Conservation (phyloP, 768 basidiomycete species). For the Leccinum fibrillosum region DNA sequence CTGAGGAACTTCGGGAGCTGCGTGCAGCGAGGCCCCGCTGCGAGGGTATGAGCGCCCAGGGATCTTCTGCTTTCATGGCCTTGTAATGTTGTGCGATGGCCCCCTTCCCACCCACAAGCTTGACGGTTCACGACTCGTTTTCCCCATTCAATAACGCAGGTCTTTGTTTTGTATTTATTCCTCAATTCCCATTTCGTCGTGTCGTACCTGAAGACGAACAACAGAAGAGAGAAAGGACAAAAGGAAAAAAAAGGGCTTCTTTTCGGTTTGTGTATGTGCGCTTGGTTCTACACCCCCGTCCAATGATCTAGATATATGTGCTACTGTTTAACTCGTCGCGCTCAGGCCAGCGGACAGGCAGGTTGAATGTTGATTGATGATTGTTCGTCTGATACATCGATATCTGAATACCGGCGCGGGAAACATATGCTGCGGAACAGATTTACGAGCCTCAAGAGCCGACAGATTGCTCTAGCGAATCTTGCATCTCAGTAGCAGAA, state of each 20-base stretch:
- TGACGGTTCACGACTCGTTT: neutral
- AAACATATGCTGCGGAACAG: neutral
- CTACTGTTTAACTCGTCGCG: neutral
- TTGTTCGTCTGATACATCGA: neutral
- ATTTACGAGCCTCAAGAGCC: neutral
- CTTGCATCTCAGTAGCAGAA: neutral
- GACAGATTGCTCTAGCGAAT: neutral
- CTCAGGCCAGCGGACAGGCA: neutral
- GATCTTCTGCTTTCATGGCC: neutral
- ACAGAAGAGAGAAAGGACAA: neutral
- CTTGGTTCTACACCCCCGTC: neutral
- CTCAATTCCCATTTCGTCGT: neutral
- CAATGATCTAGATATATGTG: neutral
- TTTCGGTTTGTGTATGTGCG: neutral
- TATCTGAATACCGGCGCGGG: no score
- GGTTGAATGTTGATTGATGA: neutral
- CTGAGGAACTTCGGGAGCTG: conserved; percentile 34
- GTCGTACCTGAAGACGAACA: neutral
- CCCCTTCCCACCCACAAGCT: neutral
- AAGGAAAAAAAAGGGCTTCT: neutral
- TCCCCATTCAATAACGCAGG: neutral
- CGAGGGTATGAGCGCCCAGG: neutral
- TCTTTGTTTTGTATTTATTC: neutral
- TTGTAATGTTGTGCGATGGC: neutral
- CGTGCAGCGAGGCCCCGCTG: neutral